phyloP scores from a whole-genome alignment of 106 monocot genomes.

The Dendrobium nobile region DNA sequence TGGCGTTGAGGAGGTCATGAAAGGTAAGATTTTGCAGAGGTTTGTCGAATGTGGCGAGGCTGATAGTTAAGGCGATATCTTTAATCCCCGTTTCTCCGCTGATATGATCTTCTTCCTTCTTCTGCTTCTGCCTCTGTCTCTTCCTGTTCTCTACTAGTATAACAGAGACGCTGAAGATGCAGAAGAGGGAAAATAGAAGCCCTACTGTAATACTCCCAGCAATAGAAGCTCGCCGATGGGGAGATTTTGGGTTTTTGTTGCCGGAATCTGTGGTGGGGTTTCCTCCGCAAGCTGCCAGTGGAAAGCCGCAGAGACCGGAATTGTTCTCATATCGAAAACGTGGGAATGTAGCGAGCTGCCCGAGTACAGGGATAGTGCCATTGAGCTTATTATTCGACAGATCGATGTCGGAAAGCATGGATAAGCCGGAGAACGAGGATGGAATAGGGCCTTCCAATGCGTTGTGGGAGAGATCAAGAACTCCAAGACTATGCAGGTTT shows the following conservation, averaged over 20 bases:
- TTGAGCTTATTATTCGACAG: slow-evolving; percentile 81
- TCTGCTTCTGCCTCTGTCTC: slow-evolving; percentile 25
- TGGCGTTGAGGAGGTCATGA: slow-evolving; percentile 62
- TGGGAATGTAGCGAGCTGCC: slow-evolving; percentile 67
- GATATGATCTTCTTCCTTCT: slow-evolving; percentile 18
- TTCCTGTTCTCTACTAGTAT: slow-evolving; percentile 46
- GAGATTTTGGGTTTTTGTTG: slow-evolving; percentile 20
- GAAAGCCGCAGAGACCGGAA: slow-evolving; percentile 33
- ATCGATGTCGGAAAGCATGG: slow-evolving; percentile 77
- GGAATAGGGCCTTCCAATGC: slow-evolving; percentile 70
- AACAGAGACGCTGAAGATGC: slow-evolving; percentile 43
- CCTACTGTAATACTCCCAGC: slow-evolving; percentile 57
- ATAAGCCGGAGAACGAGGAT: slow-evolving; percentile 34
- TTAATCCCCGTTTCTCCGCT: slow-evolving; percentile 30
- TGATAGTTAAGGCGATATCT: slow-evolving; percentile 47
- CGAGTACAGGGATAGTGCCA: slow-evolving; percentile 73
- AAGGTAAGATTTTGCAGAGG: slow-evolving; percentile 61
- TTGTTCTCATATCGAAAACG: slow-evolving; percentile 39
- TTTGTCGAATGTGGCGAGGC: slow-evolving; percentile 60
- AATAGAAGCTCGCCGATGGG: slow-evolving; percentile 40
- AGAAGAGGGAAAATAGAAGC: slow-evolving; percentile 53
- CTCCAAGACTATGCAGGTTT: slow-evolving; percentile 31
- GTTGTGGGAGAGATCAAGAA: slow-evolving; percentile 85
- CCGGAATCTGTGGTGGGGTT: background rate
- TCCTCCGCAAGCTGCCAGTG: slow-evolving; percentile 8